These are phyloP conservation scores for Rubroshorea leprosula DNA, from an alignment of 345 rosid species.

Conservation along the genomic window DNA sequence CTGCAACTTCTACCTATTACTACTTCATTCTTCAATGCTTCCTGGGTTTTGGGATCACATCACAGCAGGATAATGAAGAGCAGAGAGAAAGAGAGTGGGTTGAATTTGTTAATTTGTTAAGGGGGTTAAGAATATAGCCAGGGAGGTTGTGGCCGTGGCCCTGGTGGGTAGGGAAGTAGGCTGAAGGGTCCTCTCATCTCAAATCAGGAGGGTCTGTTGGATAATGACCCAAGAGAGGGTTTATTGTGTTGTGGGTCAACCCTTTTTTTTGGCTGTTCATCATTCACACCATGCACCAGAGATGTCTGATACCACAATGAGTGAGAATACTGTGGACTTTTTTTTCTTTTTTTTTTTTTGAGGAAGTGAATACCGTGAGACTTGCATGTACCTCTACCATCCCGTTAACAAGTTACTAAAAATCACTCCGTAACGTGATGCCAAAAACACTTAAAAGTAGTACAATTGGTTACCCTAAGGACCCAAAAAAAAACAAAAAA, in stretches of 20 bases:
- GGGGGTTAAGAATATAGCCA: neutral
- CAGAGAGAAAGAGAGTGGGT: conserved; percentile 4
- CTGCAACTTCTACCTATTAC: conserved; percentile 6
- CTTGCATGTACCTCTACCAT: neutral
- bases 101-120: neutral
- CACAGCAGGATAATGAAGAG: neutral
- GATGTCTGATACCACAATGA: neutral
- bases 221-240: conserved; percentile 12
- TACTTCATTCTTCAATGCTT: conserved; percentile 21
- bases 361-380: too few relatives aligned
- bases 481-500: too few relatives aligned
- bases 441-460: too few relatives aligned
- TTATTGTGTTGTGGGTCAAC: conserved; percentile 17
- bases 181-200: conserved; percentile 21
- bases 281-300: conserved; percentile 1
- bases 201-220: conserved; percentile 15
- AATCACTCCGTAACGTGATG: too few relatives aligned
- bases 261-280: neutral
- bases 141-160: neutral
- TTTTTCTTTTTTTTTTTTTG: too few relatives aligned
- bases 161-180: conserved; percentile 2
- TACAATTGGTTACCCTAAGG: too few relatives aligned
- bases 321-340: too few relatives aligned
- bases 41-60: conserved; percentile 26
- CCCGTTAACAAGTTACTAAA: neutral